Evolutionary conservation across 78 protist species (phyloP), one percentile per base, ranked within the genome.

Genomic region (Dictyostelium intermedium): DNA sequence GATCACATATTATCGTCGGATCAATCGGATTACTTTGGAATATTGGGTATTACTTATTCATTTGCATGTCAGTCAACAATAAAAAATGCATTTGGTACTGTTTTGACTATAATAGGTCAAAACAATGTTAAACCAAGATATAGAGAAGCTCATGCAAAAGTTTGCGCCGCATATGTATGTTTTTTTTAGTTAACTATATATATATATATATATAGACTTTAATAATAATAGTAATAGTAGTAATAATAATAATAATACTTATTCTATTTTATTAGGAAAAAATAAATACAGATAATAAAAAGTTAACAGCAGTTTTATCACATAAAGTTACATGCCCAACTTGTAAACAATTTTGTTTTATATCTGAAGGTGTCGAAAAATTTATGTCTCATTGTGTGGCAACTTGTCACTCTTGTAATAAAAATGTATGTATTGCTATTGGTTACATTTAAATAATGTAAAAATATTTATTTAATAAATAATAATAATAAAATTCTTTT

Each of bases 341-440:
- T 66, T 66, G 74, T 66, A 66, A 66, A 11, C 34, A 27, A 10
- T 10, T 5, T 27, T 66, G 74, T 66, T 66, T 66, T 66, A 66
- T 66, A 27, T 11, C 74, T 11, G 74, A 66, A 27, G 14, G 20
- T 66, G 35, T 66, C 11, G 74, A 66, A 11, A 66, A 66, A 66
- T 66, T 66, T 66, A 3, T 66, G 18, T 9, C 32, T 1, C 74
- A 66, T 3, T 11, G 18, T 27, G 32, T 11, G 14, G 74, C 74
- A 66, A 27, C 74, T 66, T 66, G 74, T 66, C 74, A 66, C 13
- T 27, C 39, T 10, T 66, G 74, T 66, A 30, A 35, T 66, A 66
- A 66, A 66, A 66, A 66, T 66, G 74, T 66, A 66, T 66, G 74
- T 25, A 25, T 63, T n/a, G n/a, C n/a, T n/a, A n/a, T n/a, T n/a